phyloP scores from a whole-genome alignment of 345 rosid species.

The Eucalyptus coolabah region DNA sequence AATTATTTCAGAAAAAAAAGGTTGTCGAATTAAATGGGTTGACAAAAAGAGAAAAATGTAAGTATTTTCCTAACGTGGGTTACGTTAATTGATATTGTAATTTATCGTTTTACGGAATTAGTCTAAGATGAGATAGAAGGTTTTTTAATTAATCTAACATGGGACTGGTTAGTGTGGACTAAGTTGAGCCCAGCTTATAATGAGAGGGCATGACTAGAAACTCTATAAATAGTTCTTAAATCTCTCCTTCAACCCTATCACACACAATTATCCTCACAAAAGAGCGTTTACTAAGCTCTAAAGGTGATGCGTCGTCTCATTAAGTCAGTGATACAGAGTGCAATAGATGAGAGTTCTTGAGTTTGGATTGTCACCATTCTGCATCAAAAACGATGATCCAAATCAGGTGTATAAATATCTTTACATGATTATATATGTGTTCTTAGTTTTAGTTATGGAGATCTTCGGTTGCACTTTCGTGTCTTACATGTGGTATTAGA shows the following conservation, averaged over 20 bases:
- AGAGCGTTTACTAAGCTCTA: fast-evolving
- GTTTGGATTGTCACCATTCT: fast-evolving
- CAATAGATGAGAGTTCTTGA: no score
- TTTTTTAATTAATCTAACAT: no score
- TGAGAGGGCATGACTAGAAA: fast-evolving
- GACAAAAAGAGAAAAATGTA: not conserved
- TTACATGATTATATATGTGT: no score
- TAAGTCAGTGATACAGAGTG: fast-evolving
- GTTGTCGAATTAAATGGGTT: not conserved
- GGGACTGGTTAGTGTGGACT: fast-evolving
- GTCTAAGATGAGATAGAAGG: fast-evolving
- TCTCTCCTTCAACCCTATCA: no score
- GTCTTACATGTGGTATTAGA: no score
- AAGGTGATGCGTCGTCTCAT: fast-evolving
- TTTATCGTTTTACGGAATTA: fast-evolving
- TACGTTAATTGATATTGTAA: no score
- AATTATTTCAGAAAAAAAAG: not conserved
- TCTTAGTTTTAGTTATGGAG: no score
- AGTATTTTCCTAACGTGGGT: fast-evolving
- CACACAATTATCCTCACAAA: no score
- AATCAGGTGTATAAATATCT: no score
- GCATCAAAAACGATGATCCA: fast-evolving
- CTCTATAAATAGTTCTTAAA: no score
- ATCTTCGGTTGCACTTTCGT: fast-evolving
- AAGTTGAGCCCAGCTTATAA: no score